Base-by-base conservation (phyloP, 2,329 filamentous ascomycete genomes). In the Fusarium pseudoanthophilum region DNA sequence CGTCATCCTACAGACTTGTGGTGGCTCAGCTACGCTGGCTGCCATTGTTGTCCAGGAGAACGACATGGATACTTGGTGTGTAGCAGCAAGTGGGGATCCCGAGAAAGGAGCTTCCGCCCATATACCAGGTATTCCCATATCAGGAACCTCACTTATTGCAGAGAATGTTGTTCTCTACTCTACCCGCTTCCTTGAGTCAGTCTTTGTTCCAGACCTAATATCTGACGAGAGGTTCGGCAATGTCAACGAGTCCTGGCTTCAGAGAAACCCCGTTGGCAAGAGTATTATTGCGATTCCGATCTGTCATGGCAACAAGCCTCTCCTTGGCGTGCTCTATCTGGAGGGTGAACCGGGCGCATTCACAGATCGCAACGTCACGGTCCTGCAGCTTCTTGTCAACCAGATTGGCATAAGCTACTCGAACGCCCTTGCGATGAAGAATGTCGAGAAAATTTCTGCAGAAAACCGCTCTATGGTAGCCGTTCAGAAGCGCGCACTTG, bases 231-330 rank as follows among this genome's bases (percentile, higher is more conserved):
- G 93, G 37, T 95, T 95, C 72, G 92, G 92, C 51, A 94, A 93
- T 69, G 92, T 95, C 11, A 90, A 88, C 52, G 88, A 92, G 28
- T 84, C 87, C 2, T 95, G 93, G 89, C 83, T 93, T 36, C 86
- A 89, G 73, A 87, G 87, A 60, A 92, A 94, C 71, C 91, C 92
- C 0, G 83, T 88, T 39, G 92, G 93, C 75, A 93, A 91, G 78
- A 90, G 92, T 7, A 90, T 95, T 67, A 95, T 95, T 67, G 91
- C 92, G n/a, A 90, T 95, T 43, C 93, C 93, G 0, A 95, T 95
- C 64, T 86, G 90, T 52, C 92, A 95, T 79, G 93, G 92, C 8
- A 87, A 89, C 37, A 91, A 92, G 58, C 87, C 89, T 11, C 85
- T 95, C 8, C 85, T 95, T 16, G 93, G 93, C 2, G 91, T 92